A percentile compares a stretch with the other conserved stretches of the same genome.
These are phyloP conservation scores for Diaporthe sp. DNA, from an alignment of 2,329 filamentous ascomycete genomes.

Conservation along the genomic window DNA sequence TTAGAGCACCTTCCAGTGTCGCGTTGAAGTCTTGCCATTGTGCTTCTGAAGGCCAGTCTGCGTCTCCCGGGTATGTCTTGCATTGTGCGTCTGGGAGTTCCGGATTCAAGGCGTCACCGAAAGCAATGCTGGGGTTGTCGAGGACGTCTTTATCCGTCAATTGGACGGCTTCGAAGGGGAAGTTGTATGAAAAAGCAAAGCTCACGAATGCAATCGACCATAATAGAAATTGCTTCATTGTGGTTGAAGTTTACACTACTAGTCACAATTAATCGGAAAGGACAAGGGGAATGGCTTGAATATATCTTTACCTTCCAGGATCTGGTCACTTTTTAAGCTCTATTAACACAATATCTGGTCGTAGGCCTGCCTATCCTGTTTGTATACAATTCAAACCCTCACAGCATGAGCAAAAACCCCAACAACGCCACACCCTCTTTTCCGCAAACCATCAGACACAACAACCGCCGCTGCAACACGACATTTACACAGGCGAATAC, in stretches of 20 bases:
- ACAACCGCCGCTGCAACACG: neutral
- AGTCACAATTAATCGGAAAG: neutral
- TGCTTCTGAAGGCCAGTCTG: conserved; percentile 48
- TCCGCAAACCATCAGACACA: neutral
- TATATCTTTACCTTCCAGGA: neutral
- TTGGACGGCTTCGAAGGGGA: conserved; percentile 18
- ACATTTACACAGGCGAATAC: neutral
- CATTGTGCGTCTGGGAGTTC: conserved; percentile 41
- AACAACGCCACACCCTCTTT: neutral
- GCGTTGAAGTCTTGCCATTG: conserved; percentile 51
- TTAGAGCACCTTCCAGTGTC: conserved; percentile 50
- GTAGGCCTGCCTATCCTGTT: neutral
- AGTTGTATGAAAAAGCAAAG: neutral
- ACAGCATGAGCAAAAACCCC: neutral
- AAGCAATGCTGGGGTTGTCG: conserved; percentile 22
- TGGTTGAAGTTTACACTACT: neutral
- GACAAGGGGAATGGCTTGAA: neutral
- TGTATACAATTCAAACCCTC: neutral
- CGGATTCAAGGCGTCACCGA: conserved; percentile 11
- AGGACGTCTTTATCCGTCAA: conserved; percentile 16
- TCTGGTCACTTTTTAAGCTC: neutral
- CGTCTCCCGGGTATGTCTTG: conserved; percentile 49
- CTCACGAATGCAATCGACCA: neutral
- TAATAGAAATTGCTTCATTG: neutral
- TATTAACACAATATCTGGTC: neutral